A percentile compares a stretch with the other conserved stretches of the same genome.
Conservation (phyloP, 177 flowering plant species). For the Vitis hybrid region DNA sequence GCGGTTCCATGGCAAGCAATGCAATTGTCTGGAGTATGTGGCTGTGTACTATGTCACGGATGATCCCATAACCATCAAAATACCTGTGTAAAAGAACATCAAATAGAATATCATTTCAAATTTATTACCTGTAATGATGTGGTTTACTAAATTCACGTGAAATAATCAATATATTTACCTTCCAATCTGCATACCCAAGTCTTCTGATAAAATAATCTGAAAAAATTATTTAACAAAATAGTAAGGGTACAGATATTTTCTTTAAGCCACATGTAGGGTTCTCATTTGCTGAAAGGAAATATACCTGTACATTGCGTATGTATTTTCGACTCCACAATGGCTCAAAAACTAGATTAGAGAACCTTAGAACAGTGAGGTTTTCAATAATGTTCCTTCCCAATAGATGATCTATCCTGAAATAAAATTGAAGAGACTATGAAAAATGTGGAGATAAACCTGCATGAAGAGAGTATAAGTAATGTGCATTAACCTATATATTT, state of each 20-base stretch:
- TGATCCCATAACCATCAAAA: slow-evolving; percentile 63
- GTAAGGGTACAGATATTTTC: background rate
- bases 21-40: slow-evolving; percentile 68
- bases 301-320: slow-evolving; percentile 57
- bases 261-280: background rate
- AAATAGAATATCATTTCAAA: background rate
- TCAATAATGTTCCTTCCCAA: slow-evolving; percentile 60
- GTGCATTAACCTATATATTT: slow-evolving; percentile 47
- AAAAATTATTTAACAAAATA: background rate
- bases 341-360: slow-evolving; percentile 67
- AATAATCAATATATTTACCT: slow-evolving; percentile 27
- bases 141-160: background rate
- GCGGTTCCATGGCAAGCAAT: slow-evolving; percentile 71
- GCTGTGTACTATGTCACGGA: slow-evolving; percentile 60
- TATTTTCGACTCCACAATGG: slow-evolving; percentile 60
- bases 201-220: slow-evolving; percentile 59
- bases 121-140: background rate
- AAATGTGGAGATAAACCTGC: background rate
- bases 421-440: background rate
- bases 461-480: background rate
- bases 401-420: slow-evolving; percentile 67
- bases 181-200: slow-evolving; percentile 36
- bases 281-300: background rate
- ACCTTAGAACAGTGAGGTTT: slow-evolving; percentile 62
- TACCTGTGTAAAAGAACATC: slow-evolving; percentile 23